Percentiles rank a stretch among this genome's conserved stretches.
Evolutionary conservation across 2,329 filamentous ascomycete genomes (phyloP).

Genomic region (Aspergillus fumigatus): DNA sequence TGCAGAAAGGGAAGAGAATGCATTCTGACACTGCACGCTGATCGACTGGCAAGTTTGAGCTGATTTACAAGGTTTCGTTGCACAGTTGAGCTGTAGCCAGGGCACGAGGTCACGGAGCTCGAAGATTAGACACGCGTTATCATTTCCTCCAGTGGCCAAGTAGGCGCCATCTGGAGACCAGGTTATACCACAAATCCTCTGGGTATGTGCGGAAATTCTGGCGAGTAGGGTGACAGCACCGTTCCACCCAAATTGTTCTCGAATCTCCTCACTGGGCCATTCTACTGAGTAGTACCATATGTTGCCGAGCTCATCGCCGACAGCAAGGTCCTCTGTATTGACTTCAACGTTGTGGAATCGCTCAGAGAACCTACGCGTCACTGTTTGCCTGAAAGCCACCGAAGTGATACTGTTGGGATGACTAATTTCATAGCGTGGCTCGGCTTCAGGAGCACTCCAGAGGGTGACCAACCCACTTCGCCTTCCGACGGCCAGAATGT

Average conservation of each 20-base stretch:
- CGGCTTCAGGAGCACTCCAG: slow-evolving; percentile 64
- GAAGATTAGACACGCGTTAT: slow-evolving; percentile 83
- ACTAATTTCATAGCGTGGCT: slow-evolving; percentile 68
- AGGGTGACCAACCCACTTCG: slow-evolving; percentile 72
- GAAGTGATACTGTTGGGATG: slow-evolving; percentile 72
- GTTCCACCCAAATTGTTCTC: slow-evolving; percentile 68
- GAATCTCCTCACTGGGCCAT: slow-evolving; percentile 59
- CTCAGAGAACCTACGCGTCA: slow-evolving; percentile 48
- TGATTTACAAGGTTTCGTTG: slow-evolving; percentile 7
- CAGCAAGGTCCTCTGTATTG: slow-evolving; percentile 74
- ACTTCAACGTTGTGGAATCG: slow-evolving; percentile 49
- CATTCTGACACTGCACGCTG: slow-evolving; percentile 10
- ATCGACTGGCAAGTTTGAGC: slow-evolving; percentile 9
- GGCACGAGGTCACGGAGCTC: slow-evolving; percentile 56
- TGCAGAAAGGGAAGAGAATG: slow-evolving; percentile 20
- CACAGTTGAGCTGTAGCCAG: slow-evolving; percentile 8
- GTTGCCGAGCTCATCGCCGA: slow-evolving; percentile 77
- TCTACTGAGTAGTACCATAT: slow-evolving; percentile 88
- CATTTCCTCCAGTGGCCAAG: slow-evolving; percentile 88
- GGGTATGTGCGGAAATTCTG: slow-evolving; percentile 71
- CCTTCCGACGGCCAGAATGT: slow-evolving; percentile 79
- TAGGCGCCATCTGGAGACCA: slow-evolving; percentile 73
- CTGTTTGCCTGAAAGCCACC: slow-evolving; percentile 71
- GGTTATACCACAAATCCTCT: slow-evolving; percentile 89
- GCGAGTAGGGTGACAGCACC: slow-evolving; percentile 74